Evolutionary conservation across 768 basidiomycete genomes (phyloP), one percentile per base, ranked within the genome.

Genomic region (Boletales sp.): DNA sequence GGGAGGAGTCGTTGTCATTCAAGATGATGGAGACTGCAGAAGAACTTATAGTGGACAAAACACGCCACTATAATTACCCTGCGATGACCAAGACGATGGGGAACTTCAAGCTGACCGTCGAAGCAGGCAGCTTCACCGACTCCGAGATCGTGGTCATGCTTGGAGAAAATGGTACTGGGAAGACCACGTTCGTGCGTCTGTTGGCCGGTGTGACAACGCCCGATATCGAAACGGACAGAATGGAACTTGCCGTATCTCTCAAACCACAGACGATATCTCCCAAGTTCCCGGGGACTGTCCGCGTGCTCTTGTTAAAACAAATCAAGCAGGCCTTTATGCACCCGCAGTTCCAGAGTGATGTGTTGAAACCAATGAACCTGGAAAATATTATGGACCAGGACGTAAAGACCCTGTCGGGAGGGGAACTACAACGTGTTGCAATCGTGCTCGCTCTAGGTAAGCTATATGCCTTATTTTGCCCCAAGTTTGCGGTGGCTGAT

Each of bases 81-180:
- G 58, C 86, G 29, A 97, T 99, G 97, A 89, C 89, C 54, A 99
- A 99, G 74, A 98, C 97, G 0, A 81, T 97, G 43, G 97, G 97
- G 29, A 67, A 65, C 56, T 99, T 99, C 84, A 97, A 99, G 71
- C 82, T 99, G 42, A 91, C 92, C 43, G 90, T 99, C 47, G 82
- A 95, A 60, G 73, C 70, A 0, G 97, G 97, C 21, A 80, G 80
- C 31, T 99, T 98, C 73, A 94, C 95, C n/a, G 94, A 98, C 66
- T 97, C 94, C 2, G 97, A 99, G 69, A 99, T 99, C 68, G 92
- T 99, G 60, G 97, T 99, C 68, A 90, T 99, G 86, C 76, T 99
- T 31, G 97, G 97, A 54, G 97, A 99, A 80, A 99, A 99, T 70
- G 97, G 97, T 43, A 99, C 93, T 3, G 94, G 97, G 35, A 99